phyloP scores from a whole-genome alignment of 768 basidiomycete species.

The Pholiota microspora region DNA sequence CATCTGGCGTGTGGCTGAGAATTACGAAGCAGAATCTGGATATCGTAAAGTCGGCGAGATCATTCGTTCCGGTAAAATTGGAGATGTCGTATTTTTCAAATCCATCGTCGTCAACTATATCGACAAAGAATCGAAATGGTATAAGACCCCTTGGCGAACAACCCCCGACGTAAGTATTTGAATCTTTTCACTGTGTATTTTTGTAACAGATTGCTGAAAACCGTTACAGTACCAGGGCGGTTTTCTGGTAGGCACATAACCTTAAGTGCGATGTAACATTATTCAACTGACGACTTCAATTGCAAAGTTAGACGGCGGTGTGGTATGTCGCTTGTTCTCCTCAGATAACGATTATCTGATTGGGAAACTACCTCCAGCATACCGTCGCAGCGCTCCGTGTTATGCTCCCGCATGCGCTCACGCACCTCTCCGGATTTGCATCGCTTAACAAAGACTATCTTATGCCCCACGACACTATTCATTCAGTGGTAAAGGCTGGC shows the following conservation, averaged over 20 bases:
- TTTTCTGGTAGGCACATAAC: slow-evolving; percentile 58
- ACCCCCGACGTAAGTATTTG: slow-evolving; percentile 64
- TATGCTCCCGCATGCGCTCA: slow-evolving; percentile 52
- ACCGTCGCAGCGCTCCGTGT: slow-evolving; percentile 61
- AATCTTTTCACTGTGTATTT: slow-evolving; percentile 7
- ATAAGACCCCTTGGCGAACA: slow-evolving; percentile 82
- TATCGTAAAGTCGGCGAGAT: slow-evolving; percentile 43
- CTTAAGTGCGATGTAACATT: slow-evolving; percentile 2
- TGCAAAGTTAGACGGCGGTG: slow-evolving; percentile 71
- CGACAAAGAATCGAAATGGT: slow-evolving; percentile 67
- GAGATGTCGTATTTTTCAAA: slow-evolving; percentile 68
- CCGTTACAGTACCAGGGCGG: slow-evolving; percentile 68
- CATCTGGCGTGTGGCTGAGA: slow-evolving; percentile 82
- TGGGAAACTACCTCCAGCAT: slow-evolving; percentile 42
- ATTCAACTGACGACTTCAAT: slow-evolving; percentile 1
- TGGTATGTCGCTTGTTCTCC: slow-evolving; percentile 42
- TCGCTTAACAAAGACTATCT: slow-evolving; percentile 72
- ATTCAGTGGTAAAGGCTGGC: slow-evolving; percentile 51
- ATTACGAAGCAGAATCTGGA: slow-evolving; percentile 68
- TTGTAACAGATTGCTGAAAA: slow-evolving; percentile 2
- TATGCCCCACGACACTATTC: slow-evolving; percentile 78
- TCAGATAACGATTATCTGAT: neutral
- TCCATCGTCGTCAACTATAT: slow-evolving; percentile 50
- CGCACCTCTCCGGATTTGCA: slow-evolving; percentile 59
- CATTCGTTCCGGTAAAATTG: slow-evolving; percentile 63